Evolutionary conservation across 2,329 filamentous ascomycete species (phyloP).

Genomic region (Mycogone perniciosa): DNA sequence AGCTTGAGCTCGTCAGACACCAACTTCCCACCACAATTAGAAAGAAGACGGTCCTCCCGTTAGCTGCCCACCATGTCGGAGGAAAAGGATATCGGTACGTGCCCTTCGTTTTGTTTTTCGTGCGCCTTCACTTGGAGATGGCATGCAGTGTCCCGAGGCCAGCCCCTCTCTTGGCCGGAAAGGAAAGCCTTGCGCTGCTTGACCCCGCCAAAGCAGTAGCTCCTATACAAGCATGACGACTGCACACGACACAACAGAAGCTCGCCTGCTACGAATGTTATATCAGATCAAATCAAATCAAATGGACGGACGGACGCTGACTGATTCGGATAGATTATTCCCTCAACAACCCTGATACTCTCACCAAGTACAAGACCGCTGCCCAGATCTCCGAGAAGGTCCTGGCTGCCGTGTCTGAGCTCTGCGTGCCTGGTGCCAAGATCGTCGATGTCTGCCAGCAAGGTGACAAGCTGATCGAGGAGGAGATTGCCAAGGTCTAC

Average conservation of each 20-base stretch:
- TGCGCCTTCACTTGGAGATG: background rate
- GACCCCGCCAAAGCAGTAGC: conserved; percentile 19
- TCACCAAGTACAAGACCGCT: conserved; percentile 99
- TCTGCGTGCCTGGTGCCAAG: conserved; percentile 79
- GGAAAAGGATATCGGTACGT: conserved; percentile 40
- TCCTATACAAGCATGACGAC: background rate
- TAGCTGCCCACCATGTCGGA: conserved; percentile 37
- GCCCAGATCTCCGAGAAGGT: conserved; percentile 94
- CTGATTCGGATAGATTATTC: conserved; percentile 60
- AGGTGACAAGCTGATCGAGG: conserved; percentile 90
- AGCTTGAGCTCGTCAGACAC: conserved; percentile 6
- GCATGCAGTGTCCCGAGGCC: background rate
- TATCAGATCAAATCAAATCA: background rate
- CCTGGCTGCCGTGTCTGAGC: conserved; percentile 71
- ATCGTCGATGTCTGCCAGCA: conserved; percentile 91
- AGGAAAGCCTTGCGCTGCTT: conserved; percentile 12
- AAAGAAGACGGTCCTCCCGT: conserved; percentile 3
- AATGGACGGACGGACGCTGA: conserved; percentile 1
- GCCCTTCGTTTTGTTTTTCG: conserved; percentile 5
- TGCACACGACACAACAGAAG: background rate
- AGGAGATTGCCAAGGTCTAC: conserved; percentile 93
- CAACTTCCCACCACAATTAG: conserved; percentile 13
- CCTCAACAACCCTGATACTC: conserved; percentile 84
- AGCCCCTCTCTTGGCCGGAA: background rate
- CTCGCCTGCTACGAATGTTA: background rate